A percentile compares a stretch with the other conserved stretches of the same genome.
phyloP scores from a whole-genome alignment of 2,329 filamentous ascomycete genomes.

The Celoporthe dispersa region DNA sequence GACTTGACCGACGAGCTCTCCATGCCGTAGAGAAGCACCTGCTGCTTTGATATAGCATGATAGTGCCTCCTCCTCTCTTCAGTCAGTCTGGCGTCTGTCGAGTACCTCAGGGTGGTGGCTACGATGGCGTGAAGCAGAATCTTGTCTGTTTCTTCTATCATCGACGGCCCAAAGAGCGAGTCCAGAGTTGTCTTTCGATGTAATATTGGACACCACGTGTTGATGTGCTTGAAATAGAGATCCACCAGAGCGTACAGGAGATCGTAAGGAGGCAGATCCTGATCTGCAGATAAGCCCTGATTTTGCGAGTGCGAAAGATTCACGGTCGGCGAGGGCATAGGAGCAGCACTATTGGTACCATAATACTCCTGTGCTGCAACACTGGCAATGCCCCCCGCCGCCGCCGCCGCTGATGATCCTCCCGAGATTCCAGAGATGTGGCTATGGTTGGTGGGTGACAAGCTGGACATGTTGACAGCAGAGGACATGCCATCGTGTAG shows the following conservation, averaged over 20 bases:
- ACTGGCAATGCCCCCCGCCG: conserved; percentile 39
- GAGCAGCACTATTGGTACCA: conserved; percentile 39
- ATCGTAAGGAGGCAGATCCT: conserved; percentile 76
- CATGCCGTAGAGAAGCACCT: conserved; percentile 83
- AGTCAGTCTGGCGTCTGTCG: conserved; percentile 74
- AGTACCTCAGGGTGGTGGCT: conserved; percentile 84
- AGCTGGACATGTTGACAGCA: conserved; percentile 47
- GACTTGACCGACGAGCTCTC: conserved; percentile 90
- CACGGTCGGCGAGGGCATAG: conserved; percentile 62
- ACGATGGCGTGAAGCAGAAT: conserved; percentile 88
- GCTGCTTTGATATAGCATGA: conserved; percentile 81
- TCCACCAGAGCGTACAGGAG: conserved; percentile 74
- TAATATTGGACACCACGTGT: conserved; percentile 88
- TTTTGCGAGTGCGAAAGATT: conserved; percentile 54
- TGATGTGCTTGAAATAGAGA: conserved; percentile 79
- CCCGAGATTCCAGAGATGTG: conserved; percentile 36
- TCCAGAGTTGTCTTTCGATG: conserved; percentile 83
- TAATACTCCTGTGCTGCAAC: conserved; percentile 56
- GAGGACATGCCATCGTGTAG: conserved; percentile 55
- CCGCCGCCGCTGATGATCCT: conserved; percentile 13
- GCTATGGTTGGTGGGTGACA: conserved; percentile 44
- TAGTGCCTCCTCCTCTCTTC: conserved; percentile 75
- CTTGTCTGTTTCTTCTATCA: conserved; percentile 78
- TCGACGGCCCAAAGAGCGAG: conserved; percentile 76
- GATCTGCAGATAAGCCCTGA: conserved; percentile 51